A percentile compares a stretch with the other conserved stretches of the same genome.
phyloP scores from a whole-genome alignment of 2,329 filamentous ascomycete genomes.

The Endocalyx cinctus region DNA sequence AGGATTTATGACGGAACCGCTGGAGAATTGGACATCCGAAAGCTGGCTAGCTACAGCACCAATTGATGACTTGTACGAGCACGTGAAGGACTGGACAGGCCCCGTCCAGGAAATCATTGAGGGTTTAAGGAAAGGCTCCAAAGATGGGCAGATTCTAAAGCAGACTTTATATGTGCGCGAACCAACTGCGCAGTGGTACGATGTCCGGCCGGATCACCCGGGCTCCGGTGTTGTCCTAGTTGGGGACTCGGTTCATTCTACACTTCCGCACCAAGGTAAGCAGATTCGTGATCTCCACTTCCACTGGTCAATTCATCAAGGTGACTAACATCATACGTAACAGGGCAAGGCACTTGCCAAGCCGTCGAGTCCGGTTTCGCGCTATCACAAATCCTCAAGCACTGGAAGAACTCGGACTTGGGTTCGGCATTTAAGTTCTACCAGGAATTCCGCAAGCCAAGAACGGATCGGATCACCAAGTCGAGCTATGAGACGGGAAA shows the following conservation, averaged over 20 bases:
- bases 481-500: conserved; percentile 31
- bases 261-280: conserved; percentile 27
- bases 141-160: conserved; percentile 28
- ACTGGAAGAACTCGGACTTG: conserved; percentile 24
- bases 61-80: conserved; percentile 27
- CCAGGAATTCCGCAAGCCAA: conserved; percentile 30
- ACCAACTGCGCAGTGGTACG: conserved; percentile 26
- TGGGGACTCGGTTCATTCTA: conserved; percentile 29
- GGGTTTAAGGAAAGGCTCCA: conserved; percentile 23
- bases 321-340: background rate
- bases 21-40: conserved; percentile 30
- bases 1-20: conserved; percentile 32
- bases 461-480: conserved; percentile 28
- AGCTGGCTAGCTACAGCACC: conserved; percentile 26
- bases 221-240: conserved; percentile 24
- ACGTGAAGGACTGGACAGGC: conserved; percentile 28
- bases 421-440: conserved; percentile 28
- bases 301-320: too few relatives aligned
- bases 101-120: conserved; percentile 28
- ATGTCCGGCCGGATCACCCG: conserved; percentile 12
- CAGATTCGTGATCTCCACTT: too few relatives aligned
- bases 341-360: conserved; percentile 28
- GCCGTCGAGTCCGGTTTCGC: conserved; percentile 30
- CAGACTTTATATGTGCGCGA: conserved; percentile 29
- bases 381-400: conserved; percentile 24